Evolutionary conservation across 352 stramenopile species (phyloP).

Genomic region (Plasmopara muralis): DNA sequence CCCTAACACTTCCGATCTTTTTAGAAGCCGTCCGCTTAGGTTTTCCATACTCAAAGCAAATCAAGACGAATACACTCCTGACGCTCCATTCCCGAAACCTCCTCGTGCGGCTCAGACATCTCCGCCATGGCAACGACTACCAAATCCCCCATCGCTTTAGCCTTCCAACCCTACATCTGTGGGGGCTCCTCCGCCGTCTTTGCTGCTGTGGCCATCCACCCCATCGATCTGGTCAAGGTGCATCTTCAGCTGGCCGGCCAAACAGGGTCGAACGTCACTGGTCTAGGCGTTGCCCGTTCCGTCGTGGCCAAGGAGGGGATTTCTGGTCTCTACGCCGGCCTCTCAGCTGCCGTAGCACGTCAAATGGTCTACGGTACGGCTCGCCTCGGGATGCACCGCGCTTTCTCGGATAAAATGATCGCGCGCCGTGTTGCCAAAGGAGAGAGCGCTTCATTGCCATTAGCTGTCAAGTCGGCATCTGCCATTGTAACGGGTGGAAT

Average conservation of each 20-base stretch:
- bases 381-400: slow-evolving; percentile 79
- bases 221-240: slow-evolving; percentile 89
- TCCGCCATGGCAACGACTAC: slow-evolving; percentile 21
- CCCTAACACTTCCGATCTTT: too few species aligned
- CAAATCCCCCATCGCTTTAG: slow-evolving; percentile 45
- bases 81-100: slow-evolving; percentile 28
- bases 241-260: slow-evolving; percentile 84
- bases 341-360: slow-evolving; percentile 72
- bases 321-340: slow-evolving; percentile 73
- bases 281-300: slow-evolving; percentile 65
- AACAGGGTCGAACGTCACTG: slow-evolving; percentile 67
- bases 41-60: slow-evolving; percentile 9
- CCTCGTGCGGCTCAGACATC: slow-evolving; percentile 5
- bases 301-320: slow-evolving; percentile 79
- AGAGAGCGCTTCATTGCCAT: slow-evolving; percentile 57
- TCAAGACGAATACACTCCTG: not conserved
- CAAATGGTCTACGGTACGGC: slow-evolving; percentile 86
- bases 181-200: slow-evolving; percentile 69
- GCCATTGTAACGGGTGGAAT: slow-evolving; percentile 78
- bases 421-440: slow-evolving; percentile 60
- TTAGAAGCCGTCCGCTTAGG: not conserved
- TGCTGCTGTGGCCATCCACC: slow-evolving; percentile 78
- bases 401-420: slow-evolving; percentile 74
- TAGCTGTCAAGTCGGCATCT: slow-evolving; percentile 67
- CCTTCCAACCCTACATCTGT: slow-evolving; percentile 74